phyloP scores from a whole-genome alignment of 768 basidiomycete species.

The Agrocybe praecox region DNA sequence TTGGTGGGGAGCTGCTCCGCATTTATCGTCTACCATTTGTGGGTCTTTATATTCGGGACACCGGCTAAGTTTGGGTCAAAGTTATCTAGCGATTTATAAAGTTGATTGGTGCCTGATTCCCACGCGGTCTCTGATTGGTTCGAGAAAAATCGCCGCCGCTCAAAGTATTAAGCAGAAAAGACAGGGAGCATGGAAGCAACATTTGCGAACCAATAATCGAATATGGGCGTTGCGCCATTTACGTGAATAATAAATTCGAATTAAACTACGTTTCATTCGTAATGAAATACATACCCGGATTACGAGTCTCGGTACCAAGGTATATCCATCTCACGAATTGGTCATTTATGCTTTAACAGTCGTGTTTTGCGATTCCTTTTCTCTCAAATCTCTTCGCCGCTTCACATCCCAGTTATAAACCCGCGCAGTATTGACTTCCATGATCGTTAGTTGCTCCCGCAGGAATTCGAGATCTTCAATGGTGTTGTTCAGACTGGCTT shows the following conservation, averaged over 20 bases:
- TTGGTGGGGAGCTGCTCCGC: neutral
- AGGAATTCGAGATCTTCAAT: conserved; percentile 92
- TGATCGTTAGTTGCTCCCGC: conserved; percentile 92
- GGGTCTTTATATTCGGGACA: neutral
- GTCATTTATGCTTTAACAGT: conserved; percentile 1
- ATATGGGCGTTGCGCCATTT: too few relatives aligned
- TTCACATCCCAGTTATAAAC: conserved; percentile 98
- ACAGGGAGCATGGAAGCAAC: neutral
- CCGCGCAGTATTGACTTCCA: conserved; percentile 95
- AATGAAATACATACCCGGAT: too few relatives aligned
- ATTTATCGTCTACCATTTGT: neutral
- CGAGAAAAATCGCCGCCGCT: neutral
- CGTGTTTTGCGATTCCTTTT: conserved; percentile 15
- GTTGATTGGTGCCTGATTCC: neutral
- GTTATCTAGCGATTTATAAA: neutral
- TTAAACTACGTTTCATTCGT: too few relatives aligned
- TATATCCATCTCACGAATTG: conserved; percentile 3
- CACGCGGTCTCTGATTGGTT: neutral
- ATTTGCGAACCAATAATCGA: too few relatives aligned
- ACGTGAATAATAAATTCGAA: too few relatives aligned
- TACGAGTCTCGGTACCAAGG: conserved; percentile 1
- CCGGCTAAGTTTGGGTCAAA: neutral
- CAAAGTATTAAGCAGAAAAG: too few relatives aligned
- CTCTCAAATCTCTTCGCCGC: conserved; percentile 62
- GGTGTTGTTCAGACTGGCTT: conserved; percentile 63